Percentiles rank a stretch among this genome's conserved stretches.
phyloP scores from a whole-genome alignment of 805 yeast species.

The Candida quercuum region DNA sequence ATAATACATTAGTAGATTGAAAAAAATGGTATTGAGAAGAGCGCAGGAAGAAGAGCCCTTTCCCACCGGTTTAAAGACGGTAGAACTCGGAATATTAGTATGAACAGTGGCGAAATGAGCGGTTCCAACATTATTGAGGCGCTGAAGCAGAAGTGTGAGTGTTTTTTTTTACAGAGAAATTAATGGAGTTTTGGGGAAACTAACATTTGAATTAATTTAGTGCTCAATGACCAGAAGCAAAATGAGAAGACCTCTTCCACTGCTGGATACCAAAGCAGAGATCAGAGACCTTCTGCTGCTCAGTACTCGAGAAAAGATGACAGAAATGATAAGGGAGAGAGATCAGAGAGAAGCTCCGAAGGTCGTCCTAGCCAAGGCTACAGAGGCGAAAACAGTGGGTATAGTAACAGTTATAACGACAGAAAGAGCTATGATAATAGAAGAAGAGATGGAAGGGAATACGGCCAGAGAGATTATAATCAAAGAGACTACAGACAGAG shows the following conservation, averaged over 20 bases:
- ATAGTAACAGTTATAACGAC: neutral
- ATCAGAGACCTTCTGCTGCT: too few relatives aligned
- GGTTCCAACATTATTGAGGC: slow-evolving; percentile 19
- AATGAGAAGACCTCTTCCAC: neutral
- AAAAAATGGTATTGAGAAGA: too few relatives aligned
- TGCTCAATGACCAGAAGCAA: slow-evolving; percentile 12
- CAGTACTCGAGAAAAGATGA: too few relatives aligned
- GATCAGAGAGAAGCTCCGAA: slow-evolving; percentile 3
- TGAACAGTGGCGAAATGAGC: slow-evolving; percentile 11
- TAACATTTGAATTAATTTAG: slow-evolving; percentile 7
- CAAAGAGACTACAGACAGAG: slow-evolving; percentile 1
- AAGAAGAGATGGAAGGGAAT: neutral
- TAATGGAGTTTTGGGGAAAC: neutral
- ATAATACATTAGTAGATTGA: too few relatives aligned
- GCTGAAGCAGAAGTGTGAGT: slow-evolving; percentile 21
- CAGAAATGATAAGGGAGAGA: neutral
- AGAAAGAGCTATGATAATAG: slow-evolving; percentile 5
- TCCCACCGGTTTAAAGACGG: too few relatives aligned
- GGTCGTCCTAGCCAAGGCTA: neutral
- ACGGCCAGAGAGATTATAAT: slow-evolving; percentile 3
- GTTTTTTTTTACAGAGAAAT: neutral
- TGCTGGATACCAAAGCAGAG: slow-evolving; percentile 3
- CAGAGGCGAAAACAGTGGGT: neutral
- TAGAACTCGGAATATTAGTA: neutral
- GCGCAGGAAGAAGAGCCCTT: too few relatives aligned